Evolutionary conservation across 2,329 filamentous ascomycete genomes (phyloP), one percentile per base, ranked within the genome.

Genomic region (Aureobasidium musti): DNA sequence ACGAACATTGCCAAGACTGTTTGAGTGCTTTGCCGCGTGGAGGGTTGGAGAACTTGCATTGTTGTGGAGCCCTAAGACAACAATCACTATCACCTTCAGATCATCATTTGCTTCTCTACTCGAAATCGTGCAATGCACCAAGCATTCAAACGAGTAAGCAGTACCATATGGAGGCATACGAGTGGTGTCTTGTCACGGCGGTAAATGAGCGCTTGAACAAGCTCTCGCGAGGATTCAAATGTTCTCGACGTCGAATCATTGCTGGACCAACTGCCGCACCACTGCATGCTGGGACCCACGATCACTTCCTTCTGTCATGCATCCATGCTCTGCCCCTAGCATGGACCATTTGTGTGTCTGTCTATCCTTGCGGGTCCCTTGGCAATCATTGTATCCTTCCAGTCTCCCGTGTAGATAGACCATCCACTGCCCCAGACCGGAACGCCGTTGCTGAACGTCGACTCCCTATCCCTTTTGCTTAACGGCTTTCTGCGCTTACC

Each of bases 381-480:
- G 61, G 61, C 61, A 54, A 41, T 64, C 28, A 17, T 63, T 47
- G 43, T 47, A 47, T 47, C 43, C 45, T 41, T 47, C 23, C 23
- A 21, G 41, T 21, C 41, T 43, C 57, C 28, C 23, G 47, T 26
- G 49, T 63, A 63, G 61, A 65, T 56, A 65, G 61, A 65, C 50
- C 61, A 43, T 56, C 30, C 26, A 26, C 49, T 65, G 49, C 50
- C 61, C 61, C 61, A 65, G 61, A 54, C 50, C 35, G 61, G 61
- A 45, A 50, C 61, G 61, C 61, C 61, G 61, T 56, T 65, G 50
- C 23, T 49, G 28, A 50, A 63, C 35, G 50, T 56, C 50, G 61
- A 35, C 61, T 65, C 61, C 61, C 50, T 65, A 65, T 65, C 61
- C 61, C 61, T 56, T 56, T 65, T 54, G 61, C 61, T 26, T 41